Evolutionary conservation across 108 stramenopile genomes (phyloP), one percentile per base, ranked within the genome.

Genomic region (Conticribra guillardii): DNA sequence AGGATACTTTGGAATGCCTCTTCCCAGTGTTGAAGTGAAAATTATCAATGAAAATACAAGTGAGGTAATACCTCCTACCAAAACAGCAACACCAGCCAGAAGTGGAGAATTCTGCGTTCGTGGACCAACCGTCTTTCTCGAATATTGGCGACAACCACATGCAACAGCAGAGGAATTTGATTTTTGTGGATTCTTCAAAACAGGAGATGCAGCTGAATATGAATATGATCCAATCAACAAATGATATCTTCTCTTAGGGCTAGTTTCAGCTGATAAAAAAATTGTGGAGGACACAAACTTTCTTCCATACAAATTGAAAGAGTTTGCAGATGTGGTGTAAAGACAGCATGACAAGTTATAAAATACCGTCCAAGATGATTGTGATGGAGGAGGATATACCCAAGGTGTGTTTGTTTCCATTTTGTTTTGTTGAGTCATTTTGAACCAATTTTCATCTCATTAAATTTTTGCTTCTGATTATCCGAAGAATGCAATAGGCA

Each of bases 401-500:
- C n/a, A n/a, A n/a, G n/a, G n/a, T n/a, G n/a, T n/a, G n/a, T n/a
- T n/a, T n/a, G n/a, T n/a, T n/a, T n/a, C n/a, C n/a, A n/a, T n/a
- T n/a, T n/a, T n/a, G n/a, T n/a, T n/a, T n/a, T n/a, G n/a, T n/a
- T n/a, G n/a, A n/a, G n/a, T n/a, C n/a, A n/a, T n/a, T n/a, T n/a
- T n/a, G n/a, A n/a, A n/a, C n/a, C n/a, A n/a, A n/a, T n/a, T n/a
- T n/a, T n/a, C n/a, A n/a, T n/a, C n/a, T n/a, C n/a, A n/a, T n/a
- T n/a, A n/a, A n/a, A n/a, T n/a, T n/a, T n/a, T n/a, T n/a, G n/a
- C n/a, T n/a, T n/a, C n/a, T n/a, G n/a, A n/a, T n/a, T n/a, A n/a
- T 31, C 85, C 86, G 28, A 82, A 85, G 33, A 90, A 90, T 69
- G 86, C 85, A 1, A 90, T 90, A 86, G 86, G 86, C 2, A 90